Base-by-base conservation (phyloP, 768 basidiomycete species). In the Lanmaoa rubissima region DNA sequence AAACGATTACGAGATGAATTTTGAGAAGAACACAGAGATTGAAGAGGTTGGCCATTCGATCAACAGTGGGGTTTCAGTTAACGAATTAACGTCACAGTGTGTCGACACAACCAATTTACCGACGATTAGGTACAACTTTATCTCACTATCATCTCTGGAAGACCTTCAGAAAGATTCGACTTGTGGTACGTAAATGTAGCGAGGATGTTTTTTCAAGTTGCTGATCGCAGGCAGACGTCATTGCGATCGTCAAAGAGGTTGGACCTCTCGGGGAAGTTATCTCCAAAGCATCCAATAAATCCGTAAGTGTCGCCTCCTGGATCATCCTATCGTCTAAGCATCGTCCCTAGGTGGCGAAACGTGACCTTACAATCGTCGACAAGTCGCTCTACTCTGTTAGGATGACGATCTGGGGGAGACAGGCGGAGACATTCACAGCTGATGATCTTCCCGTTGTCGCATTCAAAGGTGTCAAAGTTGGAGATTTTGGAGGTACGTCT, bases 321-420 rank as follows among this genome's bases (percentile, higher is more conserved):
- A 24, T 40, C 32, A 21, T 36, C 38, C n/a, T 48, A 39, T 24
- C 46, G 31, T 60, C 56, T 54, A 48, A 55, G 2, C 24, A 48
- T 46, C 38, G 5, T 46, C 47, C 50, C 17, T 62, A 96, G 91
- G 81, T 94, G 55, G 78, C 82, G 34, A 98, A 98, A 73, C 87
- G 96, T 44, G 96, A 99, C 43, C 75, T 99, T 49, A 87, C 83
- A 1, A 74, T 99, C 35, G 95, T 94, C 13, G 96, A 99, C 69
- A 82, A 82, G 58, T 88, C 92, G 8, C 81, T 81, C 36, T 92
- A 76, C 65, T 83, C 86, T 16, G 86, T 92, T 40, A 83, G 92
- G 35, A 69, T 98, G 61, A 99, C 96, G 4, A 77, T 98, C 32
- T 99, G 96, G 97, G 97, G 96, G 24, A 93, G 90, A 70, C 90